Conservation (phyloP, 139 green algal species). For the Picochlorum sp. region DNA sequence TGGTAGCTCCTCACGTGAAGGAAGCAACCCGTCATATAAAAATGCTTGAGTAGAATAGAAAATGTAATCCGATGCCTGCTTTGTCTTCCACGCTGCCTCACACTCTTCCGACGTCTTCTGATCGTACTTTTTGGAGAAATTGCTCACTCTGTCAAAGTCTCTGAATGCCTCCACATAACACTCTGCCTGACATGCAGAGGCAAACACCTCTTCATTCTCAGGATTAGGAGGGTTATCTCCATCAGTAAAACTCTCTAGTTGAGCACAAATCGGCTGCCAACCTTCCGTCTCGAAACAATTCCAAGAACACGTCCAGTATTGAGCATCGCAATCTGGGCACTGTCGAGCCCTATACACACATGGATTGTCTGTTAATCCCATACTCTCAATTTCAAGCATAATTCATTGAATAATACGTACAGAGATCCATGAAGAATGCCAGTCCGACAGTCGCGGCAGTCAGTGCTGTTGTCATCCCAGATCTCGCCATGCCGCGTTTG, state of each 20-base stretch:
- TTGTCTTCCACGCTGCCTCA: constrained; percentile 1
- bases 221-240: neutral
- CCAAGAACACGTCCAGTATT: constrained; percentile 9
- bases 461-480: too few relatives aligned
- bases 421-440: too few relatives aligned
- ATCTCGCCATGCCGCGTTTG: too few relatives aligned
- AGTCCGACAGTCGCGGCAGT: too few relatives aligned
- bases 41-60: neutral
- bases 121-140: constrained; percentile 5
- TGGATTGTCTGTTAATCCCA: too few relatives aligned
- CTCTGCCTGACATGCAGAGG: neutral
- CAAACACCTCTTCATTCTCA: neutral
- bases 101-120: neutral
- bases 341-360: neutral
- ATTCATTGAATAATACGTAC: too few relatives aligned
- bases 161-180: constrained; percentile 8
- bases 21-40: neutral
- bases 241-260: constrained; percentile 2
- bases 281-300: constrained; percentile 8
- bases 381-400: too few relatives aligned
- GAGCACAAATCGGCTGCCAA: constrained; percentile 3
- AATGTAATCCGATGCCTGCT: constrained; percentile 9
- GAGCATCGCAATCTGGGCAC: constrained; percentile 10
- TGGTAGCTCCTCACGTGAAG: neutral
- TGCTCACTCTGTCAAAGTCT: neutral